A percentile compares a stretch with the other conserved stretches of the same genome.
Conservation (phyloP, 495 filamentous ascomycete genomes). For the Aspergillus hancockii region DNA sequence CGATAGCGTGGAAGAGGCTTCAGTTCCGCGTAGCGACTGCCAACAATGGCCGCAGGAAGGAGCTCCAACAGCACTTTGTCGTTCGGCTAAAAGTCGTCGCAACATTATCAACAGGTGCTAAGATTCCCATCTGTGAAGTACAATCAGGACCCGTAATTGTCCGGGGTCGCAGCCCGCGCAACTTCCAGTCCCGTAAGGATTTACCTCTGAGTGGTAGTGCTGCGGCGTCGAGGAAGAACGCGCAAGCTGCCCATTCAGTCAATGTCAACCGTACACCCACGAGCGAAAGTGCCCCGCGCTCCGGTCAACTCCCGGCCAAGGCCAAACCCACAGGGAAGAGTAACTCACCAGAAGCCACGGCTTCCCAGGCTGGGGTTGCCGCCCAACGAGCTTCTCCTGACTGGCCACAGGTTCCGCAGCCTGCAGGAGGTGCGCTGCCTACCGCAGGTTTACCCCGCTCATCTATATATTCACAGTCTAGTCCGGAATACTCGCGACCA, state of each 20-base stretch:
- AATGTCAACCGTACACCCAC: constrained; percentile 49
- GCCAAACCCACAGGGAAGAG: constrained; percentile 48
- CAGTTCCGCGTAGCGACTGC: constrained; percentile 93
- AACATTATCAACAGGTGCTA: constrained; percentile 67
- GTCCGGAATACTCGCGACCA: constrained; percentile 50
- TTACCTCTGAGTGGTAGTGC: constrained; percentile 72
- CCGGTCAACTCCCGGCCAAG: constrained; percentile 55
- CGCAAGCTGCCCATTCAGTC: constrained; percentile 35
- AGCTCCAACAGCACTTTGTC: constrained; percentile 81
- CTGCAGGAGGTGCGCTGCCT: constrained; percentile 27
- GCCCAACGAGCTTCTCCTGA: constrained; percentile 38
- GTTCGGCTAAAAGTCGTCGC: constrained; percentile 72
- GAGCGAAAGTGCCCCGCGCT: constrained; percentile 43
- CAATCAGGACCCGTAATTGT: constrained; percentile 77
- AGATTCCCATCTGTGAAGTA: constrained; percentile 68
- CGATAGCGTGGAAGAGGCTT: constrained; percentile 85
- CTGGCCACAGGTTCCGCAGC: constrained; percentile 42
- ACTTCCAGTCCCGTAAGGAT: constrained; percentile 77
- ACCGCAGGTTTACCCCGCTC: constrained; percentile 36
- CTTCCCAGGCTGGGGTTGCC: constrained; percentile 37
- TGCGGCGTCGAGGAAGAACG: constrained; percentile 61
- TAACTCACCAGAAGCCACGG: constrained; percentile 43
- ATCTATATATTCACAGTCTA: constrained; percentile 54
- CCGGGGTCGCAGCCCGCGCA: constrained; percentile 74
- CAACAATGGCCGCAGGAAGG: constrained; percentile 75